A percentile compares a stretch with the other conserved stretches of the same genome.
These are phyloP conservation scores for Nitzschia sp. DNA, from an alignment of 108 stramenopile genomes.

Conservation along the genomic window DNA sequence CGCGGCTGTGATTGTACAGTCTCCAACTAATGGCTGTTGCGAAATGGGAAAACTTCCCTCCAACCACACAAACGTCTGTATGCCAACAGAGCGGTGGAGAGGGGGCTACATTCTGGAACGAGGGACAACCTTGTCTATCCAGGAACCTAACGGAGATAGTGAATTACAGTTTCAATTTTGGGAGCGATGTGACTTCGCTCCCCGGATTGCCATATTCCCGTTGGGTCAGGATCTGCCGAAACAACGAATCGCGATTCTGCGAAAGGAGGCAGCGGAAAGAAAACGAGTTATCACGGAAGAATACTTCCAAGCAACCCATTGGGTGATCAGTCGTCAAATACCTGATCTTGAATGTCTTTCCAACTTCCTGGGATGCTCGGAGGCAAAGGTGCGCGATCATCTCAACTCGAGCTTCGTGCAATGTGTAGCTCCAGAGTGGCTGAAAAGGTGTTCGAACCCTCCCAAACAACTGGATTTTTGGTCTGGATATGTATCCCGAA, in stretches of 20 bases:
- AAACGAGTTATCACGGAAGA: not conserved
- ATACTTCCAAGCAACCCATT: conserved; percentile 4
- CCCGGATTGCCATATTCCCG: not conserved
- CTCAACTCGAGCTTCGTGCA: not conserved
- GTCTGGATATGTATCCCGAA: conserved; percentile 3
- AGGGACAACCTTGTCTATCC: not conserved
- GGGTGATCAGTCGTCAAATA: conserved; percentile 2
- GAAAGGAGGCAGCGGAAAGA: not conserved
- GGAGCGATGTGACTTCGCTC: not conserved
- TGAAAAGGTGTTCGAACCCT: not conserved
- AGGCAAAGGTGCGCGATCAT: not conserved
- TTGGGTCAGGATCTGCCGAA: conserved; percentile 13
- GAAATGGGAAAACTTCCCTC: not conserved
- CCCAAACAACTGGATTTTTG: not conserved
- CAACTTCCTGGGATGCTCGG: not conserved
- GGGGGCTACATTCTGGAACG: not conserved
- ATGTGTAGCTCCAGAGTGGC: conserved; percentile 5
- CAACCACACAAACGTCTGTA: not conserved
- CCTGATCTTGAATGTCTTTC: conserved; percentile 1
- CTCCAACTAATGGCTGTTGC: not conserved
- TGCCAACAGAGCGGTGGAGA: not conserved
- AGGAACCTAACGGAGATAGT: conserved; percentile 5
- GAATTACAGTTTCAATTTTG: conserved; percentile 5
- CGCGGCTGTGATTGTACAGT: conserved; percentile 1
- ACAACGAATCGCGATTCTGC: conserved; percentile 4